A percentile compares a stretch with the other conserved stretches of the same genome.
These are phyloP conservation scores for Arthrobotrys pseudoclavata DNA, from an alignment of 2,329 filamentous ascomycete species.

Conservation along the genomic window DNA sequence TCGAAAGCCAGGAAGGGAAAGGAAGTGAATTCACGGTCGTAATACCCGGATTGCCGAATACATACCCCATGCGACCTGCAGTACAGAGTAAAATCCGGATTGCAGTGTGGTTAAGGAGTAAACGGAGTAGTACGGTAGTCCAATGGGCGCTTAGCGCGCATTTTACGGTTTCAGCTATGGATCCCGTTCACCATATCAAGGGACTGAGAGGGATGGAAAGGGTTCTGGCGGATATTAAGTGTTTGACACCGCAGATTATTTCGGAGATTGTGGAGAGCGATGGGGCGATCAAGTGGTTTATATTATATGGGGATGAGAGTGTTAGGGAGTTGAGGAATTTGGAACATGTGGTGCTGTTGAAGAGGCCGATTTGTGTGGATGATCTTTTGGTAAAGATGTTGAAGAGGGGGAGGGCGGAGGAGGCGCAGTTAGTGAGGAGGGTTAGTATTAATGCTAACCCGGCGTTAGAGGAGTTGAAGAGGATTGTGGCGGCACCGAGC, in stretches of 20 bases:
- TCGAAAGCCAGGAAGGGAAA: constrained; percentile 70
- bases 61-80: constrained; percentile 32
- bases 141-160: constrained; percentile 56
- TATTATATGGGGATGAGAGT: constrained; percentile 50
- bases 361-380: constrained; percentile 53
- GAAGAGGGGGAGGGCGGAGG: constrained; percentile 41
- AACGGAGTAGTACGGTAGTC: constrained; percentile 48
- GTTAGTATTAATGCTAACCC: constrained; percentile 44
- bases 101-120: constrained; percentile 52
- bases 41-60: constrained; percentile 39
- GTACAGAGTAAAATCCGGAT: constrained; percentile 52
- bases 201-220: constrained; percentile 45
- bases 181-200: constrained; percentile 28
- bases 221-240: constrained; percentile 54
- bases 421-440: constrained; percentile 26
- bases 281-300: constrained; percentile 46
- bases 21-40: constrained; percentile 72
- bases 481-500: constrained; percentile 46
- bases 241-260: constrained; percentile 52
- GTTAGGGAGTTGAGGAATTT: constrained; percentile 50
- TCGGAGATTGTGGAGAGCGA: constrained; percentile 44
- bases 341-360: constrained; percentile 43
- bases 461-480: constrained; percentile 50
- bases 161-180: constrained; percentile 33
- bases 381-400: constrained; percentile 50